Base-by-base conservation (phyloP, 2,329 filamentous ascomycete genomes). In the Dichotomopilus funicola region DNA sequence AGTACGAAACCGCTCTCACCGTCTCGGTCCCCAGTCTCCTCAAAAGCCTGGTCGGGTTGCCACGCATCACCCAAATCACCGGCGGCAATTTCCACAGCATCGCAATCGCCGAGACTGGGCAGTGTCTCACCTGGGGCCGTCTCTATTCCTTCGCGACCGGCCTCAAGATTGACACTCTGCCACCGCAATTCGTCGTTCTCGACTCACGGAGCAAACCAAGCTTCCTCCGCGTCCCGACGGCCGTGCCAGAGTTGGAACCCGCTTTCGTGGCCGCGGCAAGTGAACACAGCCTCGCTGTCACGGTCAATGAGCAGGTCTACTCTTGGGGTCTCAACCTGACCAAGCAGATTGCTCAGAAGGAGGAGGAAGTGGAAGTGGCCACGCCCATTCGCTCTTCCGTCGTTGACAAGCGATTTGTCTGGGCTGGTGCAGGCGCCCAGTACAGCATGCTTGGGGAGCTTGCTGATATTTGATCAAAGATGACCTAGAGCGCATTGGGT, bases 371-470 rank as follows among this genome's bases (percentile, higher is more conserved):
- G 35, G 79, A 86, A 62, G 78, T 82, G 13, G 88, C 91, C 0
- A 92, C 88, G 0, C 66, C 85, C 49, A n/a, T 53, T n/a, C 8
- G n/a, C 13, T 45, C 95, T 73, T 89, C 89, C 41, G 80, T 94
- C 31, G 79, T 83, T 31, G 88, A 82, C 41, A 86, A 86, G 73
- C 83, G 84, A 68, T 76, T 96, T 40, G 78, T 83, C 33, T 89
- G 80, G 72, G 88, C 87, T n/a, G 88, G 88, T 47, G 86, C 86
- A 19, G 91, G 91, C 61, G 90, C 90, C 4, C 91, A 96, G 66
- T 96, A 82, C 70, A 87, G 83, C 2, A 72, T 88, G 35, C 64
- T 89, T n/a, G 75, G 77, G 2, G 57, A 59, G 48, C 36, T 42
- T 27, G 53, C 10, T 48, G 13, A 5, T 13, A 36, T 48, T 12